Evolutionary conservation across 345 rosid genomes (phyloP).

Genomic region (Leavenworthia alabamica): DNA sequence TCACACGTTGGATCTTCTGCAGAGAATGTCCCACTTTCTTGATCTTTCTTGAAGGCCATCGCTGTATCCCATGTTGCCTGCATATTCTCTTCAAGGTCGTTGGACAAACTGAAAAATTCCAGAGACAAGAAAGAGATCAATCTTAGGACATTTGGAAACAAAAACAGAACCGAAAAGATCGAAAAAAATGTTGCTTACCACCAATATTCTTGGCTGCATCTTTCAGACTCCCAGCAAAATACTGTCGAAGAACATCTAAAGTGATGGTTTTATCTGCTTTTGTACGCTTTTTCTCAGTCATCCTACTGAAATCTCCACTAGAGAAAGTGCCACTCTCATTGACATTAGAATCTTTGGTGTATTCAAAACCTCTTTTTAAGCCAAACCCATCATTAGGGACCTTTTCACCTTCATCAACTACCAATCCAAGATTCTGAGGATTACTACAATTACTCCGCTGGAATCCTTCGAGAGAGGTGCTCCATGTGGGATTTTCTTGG

Average conservation of each 20-base stretch:
- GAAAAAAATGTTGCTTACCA: slow-evolving; percentile 43
- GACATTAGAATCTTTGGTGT: slow-evolving; percentile 37
- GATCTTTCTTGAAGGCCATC: slow-evolving; percentile 97
- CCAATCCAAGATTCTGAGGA: slow-evolving; percentile 29
- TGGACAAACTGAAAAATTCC: slow-evolving; percentile 75
- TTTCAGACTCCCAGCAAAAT: slow-evolving; percentile 85
- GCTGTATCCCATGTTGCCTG: slow-evolving; percentile 75
- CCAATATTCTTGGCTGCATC: slow-evolving; percentile 91
- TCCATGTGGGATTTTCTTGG: slow-evolving; percentile 33
- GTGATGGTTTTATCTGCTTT: slow-evolving; percentile 68
- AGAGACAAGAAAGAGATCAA: slow-evolving; percentile 18
- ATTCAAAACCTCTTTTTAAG: slow-evolving; percentile 35
- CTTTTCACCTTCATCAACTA: slow-evolving; percentile 30
- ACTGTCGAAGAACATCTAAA: slow-evolving; percentile 61
- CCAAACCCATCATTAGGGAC: slow-evolving; percentile 25
- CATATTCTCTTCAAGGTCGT: slow-evolving; percentile 96
- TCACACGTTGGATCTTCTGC: slow-evolving; percentile 68
- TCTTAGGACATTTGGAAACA: not conserved
- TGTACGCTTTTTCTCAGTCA: slow-evolving; percentile 52
- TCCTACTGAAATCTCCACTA: too few relatives aligned
- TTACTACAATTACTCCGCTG: slow-evolving; percentile 24
- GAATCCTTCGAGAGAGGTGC: slow-evolving; percentile 21
- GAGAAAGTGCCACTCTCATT: slow-evolving; percentile 47
- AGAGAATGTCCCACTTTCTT: slow-evolving; percentile 91
- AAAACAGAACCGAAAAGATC: not conserved